Percentiles rank a stretch among this genome's conserved stretches.
Conservation (phyloP, 2,329 filamentous ascomycete genomes). For the Aspergillus pseudoterreus region DNA sequence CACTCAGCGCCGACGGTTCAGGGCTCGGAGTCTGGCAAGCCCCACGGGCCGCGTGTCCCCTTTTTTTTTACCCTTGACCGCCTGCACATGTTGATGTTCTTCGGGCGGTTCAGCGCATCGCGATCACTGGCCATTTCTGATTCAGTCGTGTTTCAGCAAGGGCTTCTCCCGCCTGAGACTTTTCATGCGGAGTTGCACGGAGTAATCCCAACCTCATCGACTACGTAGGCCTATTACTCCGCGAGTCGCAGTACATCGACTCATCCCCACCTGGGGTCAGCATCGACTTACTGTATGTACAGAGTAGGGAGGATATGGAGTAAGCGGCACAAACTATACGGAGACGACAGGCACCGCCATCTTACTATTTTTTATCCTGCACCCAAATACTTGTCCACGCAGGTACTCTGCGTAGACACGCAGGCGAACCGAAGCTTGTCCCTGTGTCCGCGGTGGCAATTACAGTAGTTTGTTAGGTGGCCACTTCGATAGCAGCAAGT, state of each 20-base stretch:
- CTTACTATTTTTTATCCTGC: neutral
- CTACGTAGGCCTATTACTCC: neutral
- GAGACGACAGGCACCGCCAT: neutral
- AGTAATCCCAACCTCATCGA: neutral
- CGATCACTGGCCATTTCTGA: neutral
- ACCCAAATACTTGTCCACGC: neutral
- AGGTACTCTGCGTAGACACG: neutral
- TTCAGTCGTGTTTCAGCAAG: neutral
- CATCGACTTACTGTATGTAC: too few species aligned
- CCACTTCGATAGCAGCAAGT: neutral
- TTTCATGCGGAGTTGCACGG: too few species aligned
- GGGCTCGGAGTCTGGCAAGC: conserved; percentile 4
- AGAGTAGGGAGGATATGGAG: neutral
- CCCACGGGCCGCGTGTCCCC: conserved; percentile 25
- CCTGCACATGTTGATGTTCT: conserved; percentile 7
- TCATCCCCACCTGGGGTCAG: too few species aligned
- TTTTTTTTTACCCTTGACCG: neutral
- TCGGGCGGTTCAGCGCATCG: neutral
- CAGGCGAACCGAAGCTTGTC: neutral
- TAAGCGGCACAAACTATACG: neutral
- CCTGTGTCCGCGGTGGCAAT: conserved; percentile 4
- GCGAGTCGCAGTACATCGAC: too few species aligned
- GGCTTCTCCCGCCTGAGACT: too few species aligned
- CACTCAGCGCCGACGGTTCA: conserved; percentile 11
- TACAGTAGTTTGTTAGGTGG: neutral